Base-by-base conservation (phyloP, 768 basidiomycete genomes). In the Podaxis sp. region DNA sequence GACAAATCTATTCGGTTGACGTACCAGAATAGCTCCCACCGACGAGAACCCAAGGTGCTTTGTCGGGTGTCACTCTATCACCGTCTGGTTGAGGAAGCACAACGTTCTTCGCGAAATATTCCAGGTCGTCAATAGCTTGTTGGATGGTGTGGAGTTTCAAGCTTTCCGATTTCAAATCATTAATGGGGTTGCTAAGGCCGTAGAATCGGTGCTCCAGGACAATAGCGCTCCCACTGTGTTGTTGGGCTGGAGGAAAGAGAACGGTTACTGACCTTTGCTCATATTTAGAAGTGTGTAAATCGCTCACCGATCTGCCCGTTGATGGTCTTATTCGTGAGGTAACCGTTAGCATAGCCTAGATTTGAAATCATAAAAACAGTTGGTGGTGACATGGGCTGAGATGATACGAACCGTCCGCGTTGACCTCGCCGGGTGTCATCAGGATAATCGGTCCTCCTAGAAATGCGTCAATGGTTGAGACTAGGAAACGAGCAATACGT, bases 131-230 rank as follows among this genome's bases (percentile, higher is more conserved):
- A 64, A 90, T 85, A 9, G 88, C 87, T 73, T 91, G 90, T 69
- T 89, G 85, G 52, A 91, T 80, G 1, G 87, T 90, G 69, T 87
- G 86, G 12, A 83, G 66, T 51, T 74, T 72, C 49, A 91, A 74
- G 68, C 85, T 89, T 66, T 80, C 72, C 33, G 81, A 81, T 37
- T 77, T 82, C 27, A 91, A 79, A 70, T 90, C 79, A 19, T 80
- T 75, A 53, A 79, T 80, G 3, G 90, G 90, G 69, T 90, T 92
- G 61, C 89, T 91, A n/a, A 82, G 73, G 13, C 90, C 90, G 64
- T 85, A 91, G 77, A 87, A 92, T 24, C 90, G 81, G 68, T 91
- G 90, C 67, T 91, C 89, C 25, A 90, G 64, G 29, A 90, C 75
- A 65, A 91, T 76, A 4, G 83, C 80, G 17, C 84, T 84, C 22